A percentile compares a stretch with the other conserved stretches of the same genome.
Evolutionary conservation across 768 basidiomycete species (phyloP).

Genomic region (Lyophyllum semitale): DNA sequence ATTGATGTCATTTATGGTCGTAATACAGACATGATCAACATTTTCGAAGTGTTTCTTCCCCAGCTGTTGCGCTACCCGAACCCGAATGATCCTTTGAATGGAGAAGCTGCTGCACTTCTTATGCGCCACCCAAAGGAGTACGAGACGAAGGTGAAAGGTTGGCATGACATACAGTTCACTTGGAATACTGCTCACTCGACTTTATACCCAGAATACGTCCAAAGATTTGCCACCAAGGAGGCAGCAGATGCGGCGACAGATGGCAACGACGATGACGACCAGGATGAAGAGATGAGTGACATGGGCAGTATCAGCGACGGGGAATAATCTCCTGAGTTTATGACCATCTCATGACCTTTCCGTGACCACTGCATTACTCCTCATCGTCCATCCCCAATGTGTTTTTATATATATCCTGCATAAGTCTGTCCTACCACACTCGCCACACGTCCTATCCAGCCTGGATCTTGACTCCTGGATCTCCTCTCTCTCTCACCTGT

Average conservation of each 20-base stretch:
- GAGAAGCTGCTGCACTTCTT: slow-evolving; percentile 94
- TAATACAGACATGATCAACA: slow-evolving; percentile 93
- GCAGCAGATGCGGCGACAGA: slow-evolving; percentile 76
- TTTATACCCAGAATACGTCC: slow-evolving; percentile 83
- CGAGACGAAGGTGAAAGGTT: slow-evolving; percentile 91
- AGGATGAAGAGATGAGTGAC: slow-evolving; percentile 88
- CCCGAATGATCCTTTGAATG: slow-evolving; percentile 96
- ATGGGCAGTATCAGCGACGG: slow-evolving; percentile 80
- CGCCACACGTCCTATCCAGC: slow-evolving; percentile 4
- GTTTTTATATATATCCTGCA: slow-evolving; percentile 19
- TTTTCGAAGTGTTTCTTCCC: slow-evolving; percentile 97
- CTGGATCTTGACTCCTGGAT: slow-evolving; percentile 15
- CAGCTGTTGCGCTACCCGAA: slow-evolving; percentile 98
- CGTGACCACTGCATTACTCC: slow-evolving; percentile 8
- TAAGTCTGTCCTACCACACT: slow-evolving; percentile 5
- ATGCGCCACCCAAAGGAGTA: slow-evolving; percentile 98
- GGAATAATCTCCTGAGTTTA: slow-evolving; percentile 36
- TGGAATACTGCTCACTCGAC: neutral
- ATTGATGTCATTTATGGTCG: slow-evolving; percentile 1
- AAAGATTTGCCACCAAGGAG: slow-evolving; percentile 89
- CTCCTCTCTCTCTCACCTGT: slow-evolving; percentile 15
- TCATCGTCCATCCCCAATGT: slow-evolving; percentile 13
- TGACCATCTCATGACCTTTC: slow-evolving; percentile 1
- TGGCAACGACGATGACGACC: slow-evolving; percentile 64
- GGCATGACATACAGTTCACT: slow-evolving; percentile 15